phyloP scores from a whole-genome alignment of 352 stramenopile species.

The Phytophthora pluvialis region DNA sequence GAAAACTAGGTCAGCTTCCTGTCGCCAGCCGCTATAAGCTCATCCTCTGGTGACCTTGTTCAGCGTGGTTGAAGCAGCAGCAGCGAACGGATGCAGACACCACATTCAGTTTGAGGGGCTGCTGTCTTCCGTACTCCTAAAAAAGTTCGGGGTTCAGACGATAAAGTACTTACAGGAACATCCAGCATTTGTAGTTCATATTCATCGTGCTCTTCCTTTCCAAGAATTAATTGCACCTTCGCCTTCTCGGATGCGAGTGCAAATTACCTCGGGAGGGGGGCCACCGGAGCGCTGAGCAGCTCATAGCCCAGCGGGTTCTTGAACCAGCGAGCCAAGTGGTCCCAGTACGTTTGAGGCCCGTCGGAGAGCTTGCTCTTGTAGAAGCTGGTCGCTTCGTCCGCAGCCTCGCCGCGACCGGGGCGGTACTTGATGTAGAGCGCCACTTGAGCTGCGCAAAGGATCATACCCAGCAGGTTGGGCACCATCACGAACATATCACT shows the following conservation, averaged over 20 bases:
- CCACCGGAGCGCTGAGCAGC: conserved; percentile 17
- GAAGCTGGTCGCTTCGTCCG: conserved; percentile 20
- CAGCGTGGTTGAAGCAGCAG: conserved; percentile 22
- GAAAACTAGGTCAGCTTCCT: too few species aligned
- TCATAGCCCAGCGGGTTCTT: conserved; percentile 36
- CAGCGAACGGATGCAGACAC: too few species aligned
- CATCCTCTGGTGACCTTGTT: conserved; percentile 14
- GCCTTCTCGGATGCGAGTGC: too few species aligned
- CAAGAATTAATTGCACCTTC: too few species aligned
- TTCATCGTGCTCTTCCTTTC: too few species aligned
- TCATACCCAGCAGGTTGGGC: conserved; percentile 38
- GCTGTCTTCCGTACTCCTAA: too few species aligned
- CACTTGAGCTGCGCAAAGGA: conserved; percentile 37
- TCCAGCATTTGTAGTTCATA: too few species aligned
- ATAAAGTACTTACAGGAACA: too few species aligned
- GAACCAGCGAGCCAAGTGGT: conserved; percentile 21
- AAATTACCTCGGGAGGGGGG: conserved; percentile 26
- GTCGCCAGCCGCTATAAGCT: too few species aligned
- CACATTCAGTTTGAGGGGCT: background rate
- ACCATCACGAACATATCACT: conserved; percentile 40
- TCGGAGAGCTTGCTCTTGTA: conserved; percentile 21
- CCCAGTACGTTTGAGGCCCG: conserved; percentile 7
- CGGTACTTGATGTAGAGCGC: conserved; percentile 41
- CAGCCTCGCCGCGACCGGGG: background rate
- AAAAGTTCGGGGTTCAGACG: too few species aligned